Conservation (phyloP, 1,284 basidiomycete species). For the Tetrapyrgos nigripes region DNA sequence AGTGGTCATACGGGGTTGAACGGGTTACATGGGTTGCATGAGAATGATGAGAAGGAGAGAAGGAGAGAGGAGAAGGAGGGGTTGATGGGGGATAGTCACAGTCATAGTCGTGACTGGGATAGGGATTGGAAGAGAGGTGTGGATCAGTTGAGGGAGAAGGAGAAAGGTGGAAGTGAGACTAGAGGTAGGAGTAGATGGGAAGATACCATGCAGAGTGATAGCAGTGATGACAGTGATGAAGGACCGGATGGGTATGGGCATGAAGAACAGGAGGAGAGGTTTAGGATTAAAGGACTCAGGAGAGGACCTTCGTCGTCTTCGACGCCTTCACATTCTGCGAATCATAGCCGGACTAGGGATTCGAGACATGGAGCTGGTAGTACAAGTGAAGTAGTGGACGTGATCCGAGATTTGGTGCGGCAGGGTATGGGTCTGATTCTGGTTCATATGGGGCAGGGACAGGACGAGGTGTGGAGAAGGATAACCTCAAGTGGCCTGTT, state of each 20-base stretch:
- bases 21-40: conserved; percentile 23
- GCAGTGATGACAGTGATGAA: conserved; percentile 27
- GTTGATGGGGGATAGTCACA: conserved; percentile 29
- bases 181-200: conserved; percentile 5
- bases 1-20: conserved; percentile 9
- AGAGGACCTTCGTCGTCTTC: background rate
- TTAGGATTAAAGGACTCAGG: conserved; percentile 13
- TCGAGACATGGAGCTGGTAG: background rate
- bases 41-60: conserved; percentile 37
- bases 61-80: conserved; percentile 33
- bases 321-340: background rate
- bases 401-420: conserved; percentile 10
- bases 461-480: conserved; percentile 41
- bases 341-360: no score
- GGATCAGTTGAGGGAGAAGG: conserved; percentile 28
- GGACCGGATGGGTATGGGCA: conserved; percentile 30
- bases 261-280: background rate
- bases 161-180: conserved; percentile 31
- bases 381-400: background rate
- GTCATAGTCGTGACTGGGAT: conserved; percentile 17
- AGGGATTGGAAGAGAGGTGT: conserved; percentile 6
- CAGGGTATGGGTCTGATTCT: conserved; percentile 13
- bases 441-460: conserved; percentile 6
- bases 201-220: conserved; percentile 7
- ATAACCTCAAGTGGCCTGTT: conserved; percentile 66